Evolutionary conservation across 2,329 filamentous ascomycete species (phyloP), one percentile per base, ranked within the genome.

Genomic region (Lomentospora prolificans): DNA sequence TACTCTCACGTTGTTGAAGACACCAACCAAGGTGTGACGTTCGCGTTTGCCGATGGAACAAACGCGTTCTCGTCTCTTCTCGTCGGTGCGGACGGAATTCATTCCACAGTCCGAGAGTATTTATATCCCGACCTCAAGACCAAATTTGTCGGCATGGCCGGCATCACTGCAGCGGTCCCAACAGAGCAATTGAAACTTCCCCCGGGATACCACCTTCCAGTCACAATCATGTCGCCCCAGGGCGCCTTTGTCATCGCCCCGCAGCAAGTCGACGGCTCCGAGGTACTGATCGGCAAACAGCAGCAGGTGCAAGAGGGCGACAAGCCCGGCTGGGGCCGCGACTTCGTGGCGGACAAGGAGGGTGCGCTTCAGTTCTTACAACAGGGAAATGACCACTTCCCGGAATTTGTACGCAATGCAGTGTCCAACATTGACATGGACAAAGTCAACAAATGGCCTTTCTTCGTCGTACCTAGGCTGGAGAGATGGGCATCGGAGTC

Each of bases 61-160:
- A 67, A 62, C 0, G 67, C 61, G 1, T 64, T 60, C 0, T 75
- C 77, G 0, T 60, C 66, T 2, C 62, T 80, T 10, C 71, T 85
- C 0, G 68, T 84, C 14, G 81, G 79, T 0, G 77, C 79, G 0
- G 81, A 85, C 57, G 81, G 81, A 1, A 84, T 84, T 52, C 78
- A 84, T 62, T 82, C 79, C 0, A 69, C 67, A 0, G 76, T 84
- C 0, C 72, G 80, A 3, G 70, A 67, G 3, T 74, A 80, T 44
- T 66, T 85, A 0, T 70, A 76, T 50, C 76, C 79, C 0, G 69
- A 73, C 0, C 60, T 78, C 1, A 63, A 71, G 31, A 75, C 81
- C 1, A 69, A 66, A 1, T 84, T 80, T 61, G 75, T 73, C 1
- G 75, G 75, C 33, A 73, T 76, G 64, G 64, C 68, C 9, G 72